Conservation (phyloP, 208 protist genomes). For the Vickermania ingenoplastis region DNA sequence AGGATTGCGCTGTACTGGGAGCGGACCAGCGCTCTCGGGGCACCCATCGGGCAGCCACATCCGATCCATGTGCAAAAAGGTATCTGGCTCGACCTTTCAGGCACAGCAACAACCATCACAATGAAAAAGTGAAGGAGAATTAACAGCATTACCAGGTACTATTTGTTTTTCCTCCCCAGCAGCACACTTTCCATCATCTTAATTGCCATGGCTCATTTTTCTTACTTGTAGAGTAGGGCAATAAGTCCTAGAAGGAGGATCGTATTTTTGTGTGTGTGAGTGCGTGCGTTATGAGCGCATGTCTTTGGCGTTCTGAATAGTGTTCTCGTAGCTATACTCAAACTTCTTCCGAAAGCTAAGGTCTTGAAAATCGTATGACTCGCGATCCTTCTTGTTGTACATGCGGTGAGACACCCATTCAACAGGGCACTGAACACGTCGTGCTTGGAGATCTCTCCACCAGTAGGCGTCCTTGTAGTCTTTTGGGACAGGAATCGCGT, state of each 20-base stretch:
- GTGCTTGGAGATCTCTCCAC: constrained; percentile 85
- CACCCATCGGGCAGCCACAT: no score
- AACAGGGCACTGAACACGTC: constrained; percentile 80
- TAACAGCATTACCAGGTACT: no score
- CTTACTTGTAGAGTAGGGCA: background rate
- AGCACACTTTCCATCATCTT: no score
- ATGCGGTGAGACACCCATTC: constrained; percentile 83
- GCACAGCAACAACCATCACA: no score
- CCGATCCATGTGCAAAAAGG: no score
- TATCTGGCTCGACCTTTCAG: no score
- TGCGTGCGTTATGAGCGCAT: constrained; percentile 55
- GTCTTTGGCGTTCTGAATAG: constrained; percentile 75
- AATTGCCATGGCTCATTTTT: background rate
- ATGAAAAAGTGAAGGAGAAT: no score
- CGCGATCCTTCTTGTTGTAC: constrained; percentile 63
- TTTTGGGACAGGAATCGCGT: constrained; percentile 65
- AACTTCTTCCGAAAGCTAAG: constrained; percentile 84
- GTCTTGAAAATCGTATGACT: constrained; percentile 83
- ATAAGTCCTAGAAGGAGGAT: constrained; percentile 1
- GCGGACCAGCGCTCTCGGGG: no score
- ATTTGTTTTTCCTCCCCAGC: no score
- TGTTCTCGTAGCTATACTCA: constrained; percentile 72
- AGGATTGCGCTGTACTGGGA: no score
- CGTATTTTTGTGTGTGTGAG: background rate
- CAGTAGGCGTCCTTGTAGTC: constrained; percentile 91